Percentiles rank a stretch among this genome's conserved stretches.
Evolutionary conservation across 345 rosid species (phyloP).

Genomic region (Noccaea caerulescens): DNA sequence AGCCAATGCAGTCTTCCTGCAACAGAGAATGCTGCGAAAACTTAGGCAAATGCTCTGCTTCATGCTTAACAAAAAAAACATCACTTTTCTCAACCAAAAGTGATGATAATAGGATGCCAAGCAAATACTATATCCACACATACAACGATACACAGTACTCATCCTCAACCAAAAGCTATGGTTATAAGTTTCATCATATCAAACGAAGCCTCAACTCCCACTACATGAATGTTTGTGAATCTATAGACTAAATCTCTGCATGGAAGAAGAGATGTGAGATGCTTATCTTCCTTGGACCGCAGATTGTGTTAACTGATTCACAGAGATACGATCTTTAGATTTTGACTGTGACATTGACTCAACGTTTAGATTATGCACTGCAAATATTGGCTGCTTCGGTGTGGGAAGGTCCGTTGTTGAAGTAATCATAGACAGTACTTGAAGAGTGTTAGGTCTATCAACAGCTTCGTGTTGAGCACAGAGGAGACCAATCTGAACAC

Average conservation of each 20-base stretch:
- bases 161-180: too few species aligned
- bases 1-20: too few species aligned
- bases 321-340: conserved; percentile 8
- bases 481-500: conserved; percentile 36
- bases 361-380: neutral
- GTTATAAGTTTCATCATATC: too few species aligned
- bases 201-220: too few species aligned
- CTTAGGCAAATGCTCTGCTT: too few species aligned
- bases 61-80: too few species aligned
- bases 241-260: neutral
- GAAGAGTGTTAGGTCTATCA: conserved; percentile 37
- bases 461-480: conserved; percentile 32
- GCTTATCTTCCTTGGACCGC: conserved; percentile 24
- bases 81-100: too few species aligned
- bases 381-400: conserved; percentile 32
- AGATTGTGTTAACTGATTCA: conserved; percentile 35
- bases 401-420: conserved; percentile 25
- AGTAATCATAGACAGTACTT: conserved; percentile 32
- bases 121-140: too few species aligned
- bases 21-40: too few species aligned
- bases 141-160: too few species aligned
- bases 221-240: too few species aligned
- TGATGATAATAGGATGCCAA: too few species aligned
- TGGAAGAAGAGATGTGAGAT: neutral
- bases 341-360: neutral